phyloP scores from a whole-genome alignment of 768 basidiomycete species.

The Trametes cubensis region DNA sequence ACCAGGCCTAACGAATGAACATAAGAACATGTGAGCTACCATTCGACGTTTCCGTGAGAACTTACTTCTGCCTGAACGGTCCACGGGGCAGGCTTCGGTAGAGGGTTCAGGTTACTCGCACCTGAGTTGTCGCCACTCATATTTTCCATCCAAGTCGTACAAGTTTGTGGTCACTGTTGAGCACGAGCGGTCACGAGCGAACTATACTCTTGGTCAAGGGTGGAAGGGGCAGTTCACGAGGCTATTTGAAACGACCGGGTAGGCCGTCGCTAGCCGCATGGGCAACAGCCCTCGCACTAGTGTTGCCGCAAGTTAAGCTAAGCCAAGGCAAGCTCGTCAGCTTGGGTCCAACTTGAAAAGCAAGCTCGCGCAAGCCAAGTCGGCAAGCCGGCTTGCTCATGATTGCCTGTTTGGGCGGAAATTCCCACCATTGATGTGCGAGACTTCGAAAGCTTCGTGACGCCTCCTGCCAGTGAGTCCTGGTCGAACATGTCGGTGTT shows the following conservation, averaged over 20 bases:
- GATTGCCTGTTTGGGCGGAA: no score
- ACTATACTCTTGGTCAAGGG: not conserved
- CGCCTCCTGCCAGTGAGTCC: no score
- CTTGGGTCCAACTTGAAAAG: no score
- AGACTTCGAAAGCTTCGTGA: no score
- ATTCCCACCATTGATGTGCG: no score
- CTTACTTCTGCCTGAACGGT: slow-evolving; percentile 21
- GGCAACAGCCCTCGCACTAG: not conserved
- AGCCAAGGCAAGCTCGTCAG: no score
- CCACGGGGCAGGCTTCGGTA: slow-evolving; percentile 12
- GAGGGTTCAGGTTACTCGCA: not conserved
- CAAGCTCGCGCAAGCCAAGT: no score
- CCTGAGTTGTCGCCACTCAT: not conserved
- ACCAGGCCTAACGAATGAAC: slow-evolving; percentile 15
- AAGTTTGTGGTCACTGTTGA: no score
- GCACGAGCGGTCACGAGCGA: not conserved
- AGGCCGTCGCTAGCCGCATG: slow-evolving; percentile 1
- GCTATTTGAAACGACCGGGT: not conserved
- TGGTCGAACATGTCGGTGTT: no score
- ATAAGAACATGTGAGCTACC: not conserved
- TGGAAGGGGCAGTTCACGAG: not conserved
- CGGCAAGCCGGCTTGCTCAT: no score
- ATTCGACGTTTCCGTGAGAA: not conserved
- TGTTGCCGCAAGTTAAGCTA: no score
- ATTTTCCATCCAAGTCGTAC: no score